Percentiles rank a stretch among this genome's conserved stretches.
These are phyloP conservation scores for Lotmaria passim DNA, from an alignment of 208 protist genomes.

Conservation along the genomic window DNA sequence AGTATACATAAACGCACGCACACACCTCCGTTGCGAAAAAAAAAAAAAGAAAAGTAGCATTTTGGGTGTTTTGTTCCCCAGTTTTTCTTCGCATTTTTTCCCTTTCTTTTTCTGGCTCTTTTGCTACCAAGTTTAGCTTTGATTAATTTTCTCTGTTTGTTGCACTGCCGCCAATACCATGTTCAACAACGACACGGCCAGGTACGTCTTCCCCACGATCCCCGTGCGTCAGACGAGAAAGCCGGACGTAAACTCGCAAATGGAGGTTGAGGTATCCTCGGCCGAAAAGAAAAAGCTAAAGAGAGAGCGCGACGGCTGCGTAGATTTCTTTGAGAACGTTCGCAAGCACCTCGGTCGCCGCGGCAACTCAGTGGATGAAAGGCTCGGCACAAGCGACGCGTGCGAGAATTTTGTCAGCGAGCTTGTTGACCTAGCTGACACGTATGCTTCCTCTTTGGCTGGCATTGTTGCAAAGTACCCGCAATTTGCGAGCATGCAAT, in stretches of 20 bases:
- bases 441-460: constrained; percentile 39
- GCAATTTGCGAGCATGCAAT: constrained; percentile 44
- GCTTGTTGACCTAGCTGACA: constrained; percentile 37
- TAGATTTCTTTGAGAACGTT: constrained; percentile 42
- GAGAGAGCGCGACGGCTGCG: constrained; percentile 39
- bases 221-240: constrained; percentile 24
- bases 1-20: no score
- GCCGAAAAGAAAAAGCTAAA: constrained; percentile 45
- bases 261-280: constrained; percentile 38
- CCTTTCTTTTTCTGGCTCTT: constrained; percentile 3
- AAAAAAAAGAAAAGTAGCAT: no score
- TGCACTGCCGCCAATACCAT: neutral
- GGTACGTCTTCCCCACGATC: constrained; percentile 28
- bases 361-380: constrained; percentile 23
- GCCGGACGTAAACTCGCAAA: constrained; percentile 35
- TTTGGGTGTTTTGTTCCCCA: no score
- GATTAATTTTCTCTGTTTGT: neutral
- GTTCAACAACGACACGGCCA: constrained; percentile 21
- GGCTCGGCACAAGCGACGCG: constrained; percentile 12
- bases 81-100: neutral
- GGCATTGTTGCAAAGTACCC: constrained; percentile 38
- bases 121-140: neutral
- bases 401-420: constrained; percentile 43
- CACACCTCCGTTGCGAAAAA: no score
- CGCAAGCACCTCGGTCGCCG: constrained; percentile 27